These are phyloP conservation scores for Boletus edulis DNA, from an alignment of 768 basidiomycete species.

Conservation along the genomic window DNA sequence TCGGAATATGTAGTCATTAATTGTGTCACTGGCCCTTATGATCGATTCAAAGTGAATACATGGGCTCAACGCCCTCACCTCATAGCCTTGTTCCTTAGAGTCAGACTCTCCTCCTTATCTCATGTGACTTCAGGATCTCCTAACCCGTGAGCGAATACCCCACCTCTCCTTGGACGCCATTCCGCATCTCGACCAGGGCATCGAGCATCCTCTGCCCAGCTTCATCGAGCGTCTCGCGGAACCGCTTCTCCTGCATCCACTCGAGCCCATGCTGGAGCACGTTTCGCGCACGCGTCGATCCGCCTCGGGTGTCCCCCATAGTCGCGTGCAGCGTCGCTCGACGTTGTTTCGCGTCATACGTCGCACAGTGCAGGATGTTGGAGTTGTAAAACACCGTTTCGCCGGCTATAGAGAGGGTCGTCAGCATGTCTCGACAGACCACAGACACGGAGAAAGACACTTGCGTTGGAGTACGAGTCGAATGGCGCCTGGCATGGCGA, in stretches of 20 bases:
- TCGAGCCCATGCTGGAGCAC: conserved; percentile 70
- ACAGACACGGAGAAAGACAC: conserved; percentile 10
- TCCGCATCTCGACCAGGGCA: conserved; percentile 55
- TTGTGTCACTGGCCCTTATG: too few species aligned
- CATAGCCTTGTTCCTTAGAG: too few species aligned
- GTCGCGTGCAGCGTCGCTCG: conserved; percentile 71
- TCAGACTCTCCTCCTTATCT: too few species aligned
- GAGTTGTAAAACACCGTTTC: conserved; percentile 80
- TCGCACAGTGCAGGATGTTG: conserved; percentile 75
- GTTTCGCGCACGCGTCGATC: conserved; percentile 62
- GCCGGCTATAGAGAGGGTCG: conserved; percentile 39
- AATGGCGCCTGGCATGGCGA: conserved; percentile 69
- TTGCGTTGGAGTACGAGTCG: conserved; percentile 53
- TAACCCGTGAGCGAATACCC: conserved; percentile 51
- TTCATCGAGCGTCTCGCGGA: conserved; percentile 44
- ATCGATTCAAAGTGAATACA: too few species aligned
- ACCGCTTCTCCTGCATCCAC: conserved; percentile 62
- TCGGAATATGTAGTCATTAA: too few species aligned
- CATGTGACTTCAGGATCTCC: background rate
- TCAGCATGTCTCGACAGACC: background rate
- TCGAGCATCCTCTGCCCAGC: conserved; percentile 55
- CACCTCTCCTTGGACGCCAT: conserved; percentile 37
- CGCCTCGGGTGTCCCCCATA: conserved; percentile 62
- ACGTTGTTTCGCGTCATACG: conserved; percentile 47
- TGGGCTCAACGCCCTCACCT: too few species aligned